A percentile compares a stretch with the other conserved stretches of the same genome.
These are phyloP conservation scores for Miscanthus sacchariflorus DNA, from an alignment of 202 grass and related monocot species.

Conservation along the genomic window DNA sequence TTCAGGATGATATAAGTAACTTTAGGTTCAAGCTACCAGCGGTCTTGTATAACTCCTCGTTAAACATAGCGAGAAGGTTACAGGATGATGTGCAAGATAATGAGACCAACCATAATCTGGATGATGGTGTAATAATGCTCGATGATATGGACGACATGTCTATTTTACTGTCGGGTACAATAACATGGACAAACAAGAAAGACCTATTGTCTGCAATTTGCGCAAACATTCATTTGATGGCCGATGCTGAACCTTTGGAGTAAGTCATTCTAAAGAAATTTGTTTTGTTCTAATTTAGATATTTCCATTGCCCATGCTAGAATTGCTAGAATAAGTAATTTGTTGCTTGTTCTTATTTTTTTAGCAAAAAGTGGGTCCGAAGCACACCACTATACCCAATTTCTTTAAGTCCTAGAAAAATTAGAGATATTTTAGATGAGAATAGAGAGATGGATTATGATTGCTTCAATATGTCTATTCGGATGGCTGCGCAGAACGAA, in stretches of 20 bases:
- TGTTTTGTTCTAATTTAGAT: not conserved
- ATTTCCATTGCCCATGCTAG: accelerated
- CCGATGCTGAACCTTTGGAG: no score
- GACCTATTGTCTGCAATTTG: no score
- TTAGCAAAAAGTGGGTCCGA: not conserved
- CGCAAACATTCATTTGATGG: accelerated
- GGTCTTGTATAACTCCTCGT: no score
- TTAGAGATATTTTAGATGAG: not conserved
- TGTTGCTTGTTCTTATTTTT: accelerated
- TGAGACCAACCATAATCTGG: not conserved
- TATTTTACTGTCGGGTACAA: no score
- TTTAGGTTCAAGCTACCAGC: no score
- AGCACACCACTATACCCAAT: not conserved
- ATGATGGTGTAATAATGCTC: no score
- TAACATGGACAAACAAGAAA: no score
- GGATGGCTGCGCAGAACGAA: not conserved
- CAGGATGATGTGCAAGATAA: not conserved
- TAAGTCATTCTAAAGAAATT: no score
- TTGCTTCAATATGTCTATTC: not conserved
- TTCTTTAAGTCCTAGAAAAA: not conserved
- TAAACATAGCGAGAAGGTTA: no score
- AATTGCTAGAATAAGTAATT: no score
- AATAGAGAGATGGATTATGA: not conserved
- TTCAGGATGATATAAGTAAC: no score
- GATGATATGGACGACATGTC: no score